Evolutionary conservation across 2,329 filamentous ascomycete genomes (phyloP).

Genomic region (Pyrenophora seminiperda): DNA sequence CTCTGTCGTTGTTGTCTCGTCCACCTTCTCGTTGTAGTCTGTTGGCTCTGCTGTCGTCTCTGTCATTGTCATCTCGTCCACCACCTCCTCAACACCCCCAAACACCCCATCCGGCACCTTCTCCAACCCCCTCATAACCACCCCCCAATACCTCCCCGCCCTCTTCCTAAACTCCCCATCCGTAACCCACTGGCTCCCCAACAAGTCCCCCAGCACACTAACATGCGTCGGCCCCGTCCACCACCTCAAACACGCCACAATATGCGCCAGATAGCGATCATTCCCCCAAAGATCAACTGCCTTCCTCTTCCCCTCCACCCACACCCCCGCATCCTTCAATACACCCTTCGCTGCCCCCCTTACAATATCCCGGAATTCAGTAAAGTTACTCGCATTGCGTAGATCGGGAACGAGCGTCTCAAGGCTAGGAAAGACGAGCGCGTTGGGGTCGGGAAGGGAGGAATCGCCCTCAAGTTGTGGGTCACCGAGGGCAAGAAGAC

Average conservation of each 20-base stretch:
- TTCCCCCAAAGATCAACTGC: conserved; percentile 88
- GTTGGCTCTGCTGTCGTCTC: not conserved
- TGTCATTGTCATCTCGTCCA: not conserved
- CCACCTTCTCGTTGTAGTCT: not conserved
- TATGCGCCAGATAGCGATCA: conserved; percentile 91
- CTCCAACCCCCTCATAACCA: conserved; percentile 73
- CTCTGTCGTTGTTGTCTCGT: no score
- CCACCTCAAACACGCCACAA: conserved; percentile 83
- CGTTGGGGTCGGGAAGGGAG: conserved; percentile 64
- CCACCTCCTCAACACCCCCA: conserved; percentile 15
- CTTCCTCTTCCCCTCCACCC: conserved; percentile 73
- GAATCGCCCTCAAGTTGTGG: conserved; percentile 93
- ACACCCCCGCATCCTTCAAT: conserved; percentile 67
- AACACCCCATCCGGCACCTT: conserved; percentile 58
- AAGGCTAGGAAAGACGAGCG: conserved; percentile 49
- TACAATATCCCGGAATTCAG: conserved; percentile 16
- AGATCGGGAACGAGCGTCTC: conserved; percentile 39
- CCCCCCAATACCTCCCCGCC: conserved; percentile 76
- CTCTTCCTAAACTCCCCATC: conserved; percentile 81
- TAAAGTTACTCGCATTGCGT: conserved; percentile 22
- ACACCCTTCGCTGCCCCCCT: conserved; percentile 26
- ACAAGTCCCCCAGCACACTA: conserved; percentile 83
- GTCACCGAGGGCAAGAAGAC: conserved; percentile 85
- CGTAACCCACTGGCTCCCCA: conserved; percentile 94
- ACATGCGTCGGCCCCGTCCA: conserved; percentile 86